Conservation (phyloP, 2,329 filamentous ascomycete species). For the Talaromyces rugulosus region DNA sequence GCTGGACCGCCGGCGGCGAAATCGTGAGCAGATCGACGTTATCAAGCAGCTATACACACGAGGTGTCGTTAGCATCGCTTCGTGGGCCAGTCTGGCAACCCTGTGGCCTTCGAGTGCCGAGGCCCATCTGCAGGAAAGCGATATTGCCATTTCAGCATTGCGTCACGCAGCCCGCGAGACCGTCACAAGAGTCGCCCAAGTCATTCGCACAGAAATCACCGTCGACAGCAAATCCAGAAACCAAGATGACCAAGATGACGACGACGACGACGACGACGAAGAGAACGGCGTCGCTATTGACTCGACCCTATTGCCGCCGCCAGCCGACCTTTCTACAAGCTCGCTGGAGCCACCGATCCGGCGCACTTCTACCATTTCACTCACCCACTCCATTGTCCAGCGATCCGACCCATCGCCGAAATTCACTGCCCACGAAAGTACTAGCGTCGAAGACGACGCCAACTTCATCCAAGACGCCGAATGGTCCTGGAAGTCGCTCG, state of each 20-base stretch:
- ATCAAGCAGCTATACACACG: constrained; percentile 37
- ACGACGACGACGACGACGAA: constrained; percentile 13
- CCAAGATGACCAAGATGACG: constrained; percentile 3
- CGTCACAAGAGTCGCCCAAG: constrained; percentile 34
- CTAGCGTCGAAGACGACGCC: constrained; percentile 8
- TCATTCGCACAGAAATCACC: constrained; percentile 39
- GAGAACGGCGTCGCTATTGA: constrained; percentile 12
- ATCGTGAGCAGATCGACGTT: constrained; percentile 30
- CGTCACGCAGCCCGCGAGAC: constrained; percentile 39
- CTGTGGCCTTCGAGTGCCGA: constrained; percentile 35
- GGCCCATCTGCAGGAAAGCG: constrained; percentile 34
- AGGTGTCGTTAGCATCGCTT: constrained; percentile 32
- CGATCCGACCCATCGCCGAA: constrained; percentile 27
- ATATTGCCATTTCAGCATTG: constrained; percentile 39
- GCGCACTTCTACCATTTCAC: constrained; percentile 37
- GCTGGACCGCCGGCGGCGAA: constrained; percentile 22
- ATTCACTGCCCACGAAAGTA: background rate
- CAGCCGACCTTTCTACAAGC: constrained; percentile 15
- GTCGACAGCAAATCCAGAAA: constrained; percentile 17
- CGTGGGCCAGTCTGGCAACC: constrained; percentile 36
- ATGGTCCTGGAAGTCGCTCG: constrained; percentile 23
- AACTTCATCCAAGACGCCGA: constrained; percentile 7
- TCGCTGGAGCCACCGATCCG: constrained; percentile 25
- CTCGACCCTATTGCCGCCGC: constrained; percentile 22
- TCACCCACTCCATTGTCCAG: constrained; percentile 37